Evolutionary conservation across 305 asterid species (phyloP).

Genomic region (Solanum chacoense): DNA sequence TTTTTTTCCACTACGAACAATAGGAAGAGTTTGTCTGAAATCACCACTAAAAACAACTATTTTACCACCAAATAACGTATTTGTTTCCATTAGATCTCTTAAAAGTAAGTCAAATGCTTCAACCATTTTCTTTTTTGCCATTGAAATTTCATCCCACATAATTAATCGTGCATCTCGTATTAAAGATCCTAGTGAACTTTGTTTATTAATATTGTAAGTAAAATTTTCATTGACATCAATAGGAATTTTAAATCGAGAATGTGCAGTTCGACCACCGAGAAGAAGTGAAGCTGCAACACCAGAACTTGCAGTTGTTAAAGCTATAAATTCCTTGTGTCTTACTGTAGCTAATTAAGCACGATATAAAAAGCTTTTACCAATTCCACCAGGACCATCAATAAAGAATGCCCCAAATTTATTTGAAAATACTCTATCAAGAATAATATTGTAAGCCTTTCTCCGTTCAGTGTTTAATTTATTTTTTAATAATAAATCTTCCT

Average conservation of each 20-base stretch:
- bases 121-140: not conserved
- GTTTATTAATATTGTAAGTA: not conserved
- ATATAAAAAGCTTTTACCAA: not conserved
- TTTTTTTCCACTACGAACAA: not conserved
- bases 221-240: not conserved
- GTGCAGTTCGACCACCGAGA: not conserved
- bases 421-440: not conserved
- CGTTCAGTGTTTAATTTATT: too few species aligned
- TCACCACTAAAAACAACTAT: not conserved
- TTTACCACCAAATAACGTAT: not conserved
- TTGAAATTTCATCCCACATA: not conserved
- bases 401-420: not conserved
- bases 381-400: not conserved
- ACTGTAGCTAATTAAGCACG: not conserved
- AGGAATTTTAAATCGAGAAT: not conserved
- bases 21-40: not conserved
- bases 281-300: not conserved
- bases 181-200: not conserved
- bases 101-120: not conserved
- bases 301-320: not conserved
- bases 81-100: not conserved
- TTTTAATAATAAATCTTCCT: not conserved
- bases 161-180: not conserved
- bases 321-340: not conserved
- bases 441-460: not conserved